Base-by-base conservation (phyloP, 2,329 filamentous ascomycete genomes). In the Alternaria tenuissima region DNA sequence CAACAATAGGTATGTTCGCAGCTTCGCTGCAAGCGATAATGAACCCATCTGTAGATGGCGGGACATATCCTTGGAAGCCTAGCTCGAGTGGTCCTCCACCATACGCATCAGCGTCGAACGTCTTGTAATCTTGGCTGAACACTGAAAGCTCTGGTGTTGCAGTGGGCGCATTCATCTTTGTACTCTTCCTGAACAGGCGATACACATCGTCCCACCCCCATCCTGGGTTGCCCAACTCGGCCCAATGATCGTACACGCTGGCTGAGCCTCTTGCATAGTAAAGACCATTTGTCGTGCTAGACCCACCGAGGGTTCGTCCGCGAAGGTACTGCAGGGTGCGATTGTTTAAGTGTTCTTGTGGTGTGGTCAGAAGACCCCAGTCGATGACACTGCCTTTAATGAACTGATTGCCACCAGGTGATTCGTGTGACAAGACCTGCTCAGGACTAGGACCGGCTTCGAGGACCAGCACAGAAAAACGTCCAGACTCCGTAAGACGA, bases 221-320 rank as follows among this genome's bases (percentile, higher is more conserved):
- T 1, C 85, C 86, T 2, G 72, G 57, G 61, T 89, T 89, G 1
- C 87, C 87, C 8, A 88, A 72, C n/a, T 78, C 72, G 39, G 80
- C 82, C 87, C 87, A 89, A 1, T 79, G 79, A 70, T 89, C 83
- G 49, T 79, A 79, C 20, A 78, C 72, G 4, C 57, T 69, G 7
- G 67, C 59, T 26, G 68, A 70, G 12, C 71, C 78, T 12, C 78
- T 68, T 26, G 70, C 70, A 46, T 76, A 78, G 41, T 70, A 69
- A 53, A 80, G 66, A 22, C 75, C 72, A 63, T 80, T 80, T 8
- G 73, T 72, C 0, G 69, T 67, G 28, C 67, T 72, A 22, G 73
- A 73, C 1, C 78, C 78, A 36, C 78, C 77, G 1, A 79, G 62
- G 3, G 59, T 38, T 28, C 65, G 61, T 39, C 71, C 72, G 42